Evolutionary conservation across 192 early-diverging fungal genomes (phyloP).

Genomic region (Glomus cerebriforme): DNA sequence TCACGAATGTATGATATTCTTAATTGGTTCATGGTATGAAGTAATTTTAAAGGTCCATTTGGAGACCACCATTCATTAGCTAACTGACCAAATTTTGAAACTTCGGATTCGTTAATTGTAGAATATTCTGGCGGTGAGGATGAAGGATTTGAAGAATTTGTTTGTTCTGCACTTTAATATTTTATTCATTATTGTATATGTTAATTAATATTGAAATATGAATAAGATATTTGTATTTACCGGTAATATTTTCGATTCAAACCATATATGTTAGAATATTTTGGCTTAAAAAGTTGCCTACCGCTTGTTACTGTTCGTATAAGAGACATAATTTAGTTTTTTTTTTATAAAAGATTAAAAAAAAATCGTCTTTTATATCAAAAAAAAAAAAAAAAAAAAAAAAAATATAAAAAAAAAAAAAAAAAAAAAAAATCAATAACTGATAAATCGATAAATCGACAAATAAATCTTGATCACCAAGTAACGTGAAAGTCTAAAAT

Average conservation of each 20-base stretch:
- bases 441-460: too few relatives aligned
- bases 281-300: neutral
- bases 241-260: neutral
- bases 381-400: too few relatives aligned
- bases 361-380: too few relatives aligned
- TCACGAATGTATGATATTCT: slow-evolving; percentile 78
- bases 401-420: too few relatives aligned
- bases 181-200: too few relatives aligned
- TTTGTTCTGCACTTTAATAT: neutral
- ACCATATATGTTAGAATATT: neutral
- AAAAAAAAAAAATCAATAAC: too few relatives aligned
- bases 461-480: too few relatives aligned
- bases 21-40: slow-evolving; percentile 75
- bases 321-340: neutral
- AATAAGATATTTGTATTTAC: neutral
- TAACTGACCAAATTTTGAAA: slow-evolving; percentile 72
- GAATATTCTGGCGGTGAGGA: slow-evolving; percentile 11
- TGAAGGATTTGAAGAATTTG: neutral
- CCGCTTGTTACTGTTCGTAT: neutral
- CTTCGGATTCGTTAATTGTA: slow-evolving; percentile 68
- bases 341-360: too few relatives aligned
- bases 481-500: too few relatives aligned
- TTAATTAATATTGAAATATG: neutral
- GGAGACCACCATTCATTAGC: slow-evolving; percentile 92
- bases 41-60: slow-evolving; percentile 78